A percentile compares a stretch with the other conserved stretches of the same genome.
Evolutionary conservation across 2,329 filamentous ascomycete genomes (phyloP).

Genomic region (Alternaria conjuncta): DNA sequence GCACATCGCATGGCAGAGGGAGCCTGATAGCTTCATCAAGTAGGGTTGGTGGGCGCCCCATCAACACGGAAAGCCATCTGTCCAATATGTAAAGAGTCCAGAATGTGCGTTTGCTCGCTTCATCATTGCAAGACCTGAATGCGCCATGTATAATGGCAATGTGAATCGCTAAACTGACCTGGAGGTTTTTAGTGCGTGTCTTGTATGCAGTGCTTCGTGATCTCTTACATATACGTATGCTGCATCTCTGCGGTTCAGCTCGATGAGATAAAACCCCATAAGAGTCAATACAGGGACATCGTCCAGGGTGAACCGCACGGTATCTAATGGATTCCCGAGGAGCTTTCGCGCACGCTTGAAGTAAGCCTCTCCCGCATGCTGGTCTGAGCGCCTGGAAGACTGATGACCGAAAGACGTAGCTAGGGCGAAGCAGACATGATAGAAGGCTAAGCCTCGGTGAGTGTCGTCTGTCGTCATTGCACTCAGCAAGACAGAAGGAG

Average conservation of each 20-base stretch:
- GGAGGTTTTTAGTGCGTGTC: background rate
- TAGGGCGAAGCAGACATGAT: slow-evolving; percentile 36
- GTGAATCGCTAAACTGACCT: slow-evolving; percentile 28
- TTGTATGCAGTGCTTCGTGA: background rate
- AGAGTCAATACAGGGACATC: slow-evolving; percentile 34
- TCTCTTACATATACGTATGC: slow-evolving; percentile 34
- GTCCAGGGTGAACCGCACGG: slow-evolving; percentile 29
- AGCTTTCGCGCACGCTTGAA: slow-evolving; percentile 35
- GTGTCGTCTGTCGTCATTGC: slow-evolving; percentile 26
- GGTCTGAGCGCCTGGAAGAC: slow-evolving; percentile 16
- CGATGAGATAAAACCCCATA: slow-evolving; percentile 38
- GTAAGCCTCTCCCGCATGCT: slow-evolving; percentile 30
- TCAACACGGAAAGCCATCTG: slow-evolving; percentile 34
- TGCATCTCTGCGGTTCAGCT: slow-evolving; percentile 36
- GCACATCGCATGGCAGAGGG: slow-evolving; percentile 25
- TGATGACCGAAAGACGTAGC: slow-evolving; percentile 24
- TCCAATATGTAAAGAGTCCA: slow-evolving; percentile 39
- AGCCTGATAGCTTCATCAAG: slow-evolving; percentile 34
- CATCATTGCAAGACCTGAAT: slow-evolving; percentile 25
- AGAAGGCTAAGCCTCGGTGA: slow-evolving; percentile 29
- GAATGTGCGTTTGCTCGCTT: slow-evolving; percentile 26
- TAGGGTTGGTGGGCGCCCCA: slow-evolving; percentile 35
- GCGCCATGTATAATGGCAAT: slow-evolving; percentile 35
- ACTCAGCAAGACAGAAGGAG: slow-evolving; percentile 20
- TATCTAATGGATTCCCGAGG: slow-evolving; percentile 35